These are phyloP conservation scores for Scleroderma bovista DNA, from an alignment of 768 basidiomycete species.

Conservation along the genomic window DNA sequence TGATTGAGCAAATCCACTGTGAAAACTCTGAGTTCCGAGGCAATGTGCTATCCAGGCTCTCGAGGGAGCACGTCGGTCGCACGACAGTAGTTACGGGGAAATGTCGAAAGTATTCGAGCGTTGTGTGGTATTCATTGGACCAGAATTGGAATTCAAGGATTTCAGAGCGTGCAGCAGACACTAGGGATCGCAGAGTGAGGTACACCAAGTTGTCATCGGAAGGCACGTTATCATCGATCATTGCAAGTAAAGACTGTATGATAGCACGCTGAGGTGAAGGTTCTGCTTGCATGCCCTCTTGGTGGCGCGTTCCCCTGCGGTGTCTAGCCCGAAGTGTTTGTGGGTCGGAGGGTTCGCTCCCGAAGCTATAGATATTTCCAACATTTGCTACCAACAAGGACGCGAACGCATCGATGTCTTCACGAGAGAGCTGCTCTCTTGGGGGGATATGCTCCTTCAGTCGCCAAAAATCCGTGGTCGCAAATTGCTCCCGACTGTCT, in stretches of 20 bases:
- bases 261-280: slow-evolving; percentile 44
- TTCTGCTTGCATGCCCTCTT: slow-evolving; percentile 15
- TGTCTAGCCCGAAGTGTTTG: slow-evolving; percentile 40
- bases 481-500: slow-evolving; percentile 43
- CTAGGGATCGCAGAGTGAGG: slow-evolving; percentile 53
- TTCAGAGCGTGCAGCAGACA: slow-evolving; percentile 36
- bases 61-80: slow-evolving; percentile 32
- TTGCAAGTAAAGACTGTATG: slow-evolving; percentile 46
- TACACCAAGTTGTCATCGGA: slow-evolving; percentile 55
- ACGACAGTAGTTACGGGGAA: slow-evolving; percentile 35
- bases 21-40: slow-evolving; percentile 46
- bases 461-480: slow-evolving; percentile 71
- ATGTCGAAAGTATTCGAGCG: slow-evolving; percentile 45
- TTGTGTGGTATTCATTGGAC: slow-evolving; percentile 37
- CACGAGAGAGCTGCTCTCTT: slow-evolving; percentile 46
- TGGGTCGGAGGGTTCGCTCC: slow-evolving; percentile 41
- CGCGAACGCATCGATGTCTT: slow-evolving; percentile 71
- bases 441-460: slow-evolving; percentile 73
- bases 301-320: slow-evolving; percentile 5
- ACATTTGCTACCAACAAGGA: slow-evolving; percentile 52
- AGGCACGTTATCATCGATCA: slow-evolving; percentile 50
- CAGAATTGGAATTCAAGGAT: slow-evolving; percentile 24
- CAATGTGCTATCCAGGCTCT: slow-evolving; percentile 28
- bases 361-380: slow-evolving; percentile 60
- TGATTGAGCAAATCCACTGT: slow-evolving; percentile 57